These are phyloP conservation scores for Ailanthus altissimus DNA, from an alignment of 345 rosid species.

Conservation along the genomic window DNA sequence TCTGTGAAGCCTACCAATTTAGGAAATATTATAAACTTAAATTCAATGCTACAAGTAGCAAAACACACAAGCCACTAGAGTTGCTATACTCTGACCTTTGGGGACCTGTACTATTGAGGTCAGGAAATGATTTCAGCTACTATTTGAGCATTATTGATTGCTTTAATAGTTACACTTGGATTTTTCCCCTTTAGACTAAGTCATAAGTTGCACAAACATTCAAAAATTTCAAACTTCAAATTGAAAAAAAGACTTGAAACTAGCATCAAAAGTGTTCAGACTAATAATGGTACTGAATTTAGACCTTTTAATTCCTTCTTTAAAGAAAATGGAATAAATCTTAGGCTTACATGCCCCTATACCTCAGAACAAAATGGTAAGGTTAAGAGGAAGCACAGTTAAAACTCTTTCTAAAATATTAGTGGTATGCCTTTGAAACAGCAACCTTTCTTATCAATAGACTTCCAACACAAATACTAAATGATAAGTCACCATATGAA, in stretches of 20 bases:
- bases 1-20: background rate
- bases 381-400: background rate
- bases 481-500: background rate
- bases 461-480: background rate
- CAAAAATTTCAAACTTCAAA: too few relatives aligned
- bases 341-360: background rate
- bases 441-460: background rate
- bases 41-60: background rate
- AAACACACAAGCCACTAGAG: too few relatives aligned
- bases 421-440: background rate
- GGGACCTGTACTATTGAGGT: background rate
- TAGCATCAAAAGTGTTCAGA: background rate
- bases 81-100: too few relatives aligned
- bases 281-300: background rate
- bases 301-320: background rate
- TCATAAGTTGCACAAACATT: background rate
- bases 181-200: background rate
- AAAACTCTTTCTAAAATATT: background rate
- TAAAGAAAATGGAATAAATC: background rate
- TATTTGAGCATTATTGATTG: background rate
- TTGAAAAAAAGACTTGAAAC: background rate
- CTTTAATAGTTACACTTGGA: background rate
- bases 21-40: fast-evolving
- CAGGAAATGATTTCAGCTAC: background rate
- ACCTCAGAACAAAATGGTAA: background rate